Conservation (phyloP, 148 eudicot species). For the Heliamphora exappendiculata region DNA sequence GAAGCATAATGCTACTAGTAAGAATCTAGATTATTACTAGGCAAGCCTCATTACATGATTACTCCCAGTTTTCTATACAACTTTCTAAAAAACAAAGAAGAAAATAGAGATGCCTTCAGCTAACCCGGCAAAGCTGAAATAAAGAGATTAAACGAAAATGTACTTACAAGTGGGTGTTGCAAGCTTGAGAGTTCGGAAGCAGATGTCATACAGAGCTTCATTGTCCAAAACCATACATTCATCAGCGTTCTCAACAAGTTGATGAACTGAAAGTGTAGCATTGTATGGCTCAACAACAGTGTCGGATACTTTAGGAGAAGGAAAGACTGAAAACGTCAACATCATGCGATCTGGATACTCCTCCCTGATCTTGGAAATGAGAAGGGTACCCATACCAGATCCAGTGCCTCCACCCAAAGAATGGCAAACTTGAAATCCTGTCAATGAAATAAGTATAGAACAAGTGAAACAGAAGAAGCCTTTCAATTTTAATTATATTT, state of each 20-base stretch:
- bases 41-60: background rate
- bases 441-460: background rate
- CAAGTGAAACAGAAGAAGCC: background rate
- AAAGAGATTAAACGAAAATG: background rate
- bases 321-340: conserved; percentile 29
- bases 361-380: conserved; percentile 19
- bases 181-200: conserved; percentile 42
- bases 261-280: conserved; percentile 42
- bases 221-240: conserved; percentile 45
- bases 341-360: conserved; percentile 32
- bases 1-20: background rate
- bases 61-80: background rate
- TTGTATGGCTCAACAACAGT: conserved; percentile 46
- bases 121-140: background rate
- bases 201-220: conserved; percentile 40
- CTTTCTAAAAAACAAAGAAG: background rate
- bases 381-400: conserved; percentile 20
- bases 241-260: conserved; percentile 41
- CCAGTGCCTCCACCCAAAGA: conserved; percentile 31
- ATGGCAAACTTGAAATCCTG: conserved; percentile 31
- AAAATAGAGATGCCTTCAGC: background rate
- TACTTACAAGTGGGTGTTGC: conserved; percentile 33
- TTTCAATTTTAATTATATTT: background rate
- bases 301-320: conserved; percentile 31
- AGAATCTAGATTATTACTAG: background rate